Conservation (phyloP, 2,329 filamentous ascomycete genomes). For the Trichoderma endophyticum region DNA sequence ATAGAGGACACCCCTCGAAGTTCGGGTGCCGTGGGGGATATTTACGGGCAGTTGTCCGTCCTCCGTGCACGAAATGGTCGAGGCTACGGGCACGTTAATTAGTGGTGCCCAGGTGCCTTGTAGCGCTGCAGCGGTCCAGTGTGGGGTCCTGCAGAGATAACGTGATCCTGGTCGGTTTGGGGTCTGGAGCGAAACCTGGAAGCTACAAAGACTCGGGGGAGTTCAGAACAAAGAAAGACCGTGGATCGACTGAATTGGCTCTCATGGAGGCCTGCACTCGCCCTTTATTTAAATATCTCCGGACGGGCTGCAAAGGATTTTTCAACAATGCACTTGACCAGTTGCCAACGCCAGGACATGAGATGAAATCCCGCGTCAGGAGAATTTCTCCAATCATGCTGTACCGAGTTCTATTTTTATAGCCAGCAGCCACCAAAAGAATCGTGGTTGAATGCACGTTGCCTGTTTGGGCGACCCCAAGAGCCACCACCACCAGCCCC, state of each 20-base stretch:
- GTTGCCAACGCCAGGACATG: not conserved
- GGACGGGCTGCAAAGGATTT: not conserved
- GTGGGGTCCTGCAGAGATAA: slow-evolving; percentile 19
- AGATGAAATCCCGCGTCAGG: slow-evolving; percentile 10
- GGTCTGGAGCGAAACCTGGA: not conserved
- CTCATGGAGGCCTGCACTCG: not conserved
- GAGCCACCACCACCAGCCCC: slow-evolving; percentile 11
- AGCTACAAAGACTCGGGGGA: not conserved
- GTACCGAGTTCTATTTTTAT: slow-evolving; percentile 13
- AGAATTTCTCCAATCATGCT: slow-evolving; percentile 11
- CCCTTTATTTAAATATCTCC: not conserved
- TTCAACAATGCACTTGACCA: not conserved
- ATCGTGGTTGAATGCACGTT: slow-evolving; percentile 11
- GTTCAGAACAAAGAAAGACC: not conserved
- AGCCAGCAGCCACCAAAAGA: slow-evolving; percentile 5
- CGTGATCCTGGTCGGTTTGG: slow-evolving; percentile 13
- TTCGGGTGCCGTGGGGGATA: slow-evolving; percentile 10
- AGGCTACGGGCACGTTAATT: slow-evolving; percentile 3
- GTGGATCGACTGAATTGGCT: not conserved
- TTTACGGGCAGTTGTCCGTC: not conserved
- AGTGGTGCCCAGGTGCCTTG: slow-evolving; percentile 8
- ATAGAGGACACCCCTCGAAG: slow-evolving; percentile 11
- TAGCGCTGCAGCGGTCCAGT: not conserved
- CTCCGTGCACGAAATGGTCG: not conserved
- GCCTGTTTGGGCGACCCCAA: slow-evolving; percentile 15